A percentile compares a stretch with the other conserved stretches of the same genome.
Conservation (phyloP, 495 filamentous ascomycete species). For the Tuber indicum region DNA sequence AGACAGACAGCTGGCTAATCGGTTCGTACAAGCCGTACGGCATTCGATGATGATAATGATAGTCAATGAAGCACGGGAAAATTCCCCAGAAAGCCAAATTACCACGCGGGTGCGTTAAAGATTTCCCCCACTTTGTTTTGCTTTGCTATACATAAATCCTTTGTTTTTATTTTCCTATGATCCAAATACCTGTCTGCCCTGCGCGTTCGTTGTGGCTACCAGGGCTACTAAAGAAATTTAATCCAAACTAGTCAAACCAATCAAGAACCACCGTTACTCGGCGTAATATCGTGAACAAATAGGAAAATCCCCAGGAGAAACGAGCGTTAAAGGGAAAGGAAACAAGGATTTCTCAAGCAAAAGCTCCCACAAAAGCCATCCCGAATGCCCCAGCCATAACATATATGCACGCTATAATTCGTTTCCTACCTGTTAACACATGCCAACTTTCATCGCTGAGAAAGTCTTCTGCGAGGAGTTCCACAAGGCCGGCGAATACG, state of each 20-base stretch:
- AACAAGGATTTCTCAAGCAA: constrained; percentile 52
- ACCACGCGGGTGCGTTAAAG: not conserved
- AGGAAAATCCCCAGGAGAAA: not conserved
- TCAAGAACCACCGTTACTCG: not conserved
- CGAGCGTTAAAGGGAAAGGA: constrained; percentile 6
- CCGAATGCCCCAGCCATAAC: constrained; percentile 69
- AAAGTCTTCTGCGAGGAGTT: constrained; percentile 90
- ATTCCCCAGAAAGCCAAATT: not conserved
- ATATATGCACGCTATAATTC: constrained; percentile 67
- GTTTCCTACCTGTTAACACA: constrained; percentile 59
- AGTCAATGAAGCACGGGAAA: not conserved
- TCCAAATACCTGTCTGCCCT: not conserved
- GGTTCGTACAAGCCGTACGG: not conserved
- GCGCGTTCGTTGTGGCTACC: not conserved
- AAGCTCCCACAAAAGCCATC: constrained; percentile 87
- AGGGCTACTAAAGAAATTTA: not conserved
- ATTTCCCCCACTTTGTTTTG: not conserved
- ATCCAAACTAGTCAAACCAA: not conserved
- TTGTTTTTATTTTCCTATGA: not conserved
- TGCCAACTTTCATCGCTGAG: constrained; percentile 80
- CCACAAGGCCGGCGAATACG: constrained; percentile 85
- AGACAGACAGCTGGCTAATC: not conserved
- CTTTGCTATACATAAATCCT: not conserved
- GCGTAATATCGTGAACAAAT: not conserved
- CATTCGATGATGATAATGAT: not conserved